phyloP scores from a whole-genome alignment of 2,329 filamentous ascomycete species.

The Biscogniauxia sp. region DNA sequence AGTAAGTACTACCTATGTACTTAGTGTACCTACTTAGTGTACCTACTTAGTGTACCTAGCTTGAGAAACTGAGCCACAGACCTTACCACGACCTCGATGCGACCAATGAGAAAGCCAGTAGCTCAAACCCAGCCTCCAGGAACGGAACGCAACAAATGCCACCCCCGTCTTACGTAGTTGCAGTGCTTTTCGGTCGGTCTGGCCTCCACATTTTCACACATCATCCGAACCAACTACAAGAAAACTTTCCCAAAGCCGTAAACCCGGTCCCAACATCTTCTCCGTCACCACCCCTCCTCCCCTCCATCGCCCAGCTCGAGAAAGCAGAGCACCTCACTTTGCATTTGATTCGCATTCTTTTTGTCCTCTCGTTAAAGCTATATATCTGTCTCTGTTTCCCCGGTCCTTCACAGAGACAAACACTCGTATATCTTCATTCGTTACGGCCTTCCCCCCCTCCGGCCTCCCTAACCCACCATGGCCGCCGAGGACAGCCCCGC shows the following conservation, averaged over 20 bases:
- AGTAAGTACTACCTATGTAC: background rate
- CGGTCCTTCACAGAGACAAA: background rate
- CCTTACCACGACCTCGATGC: background rate
- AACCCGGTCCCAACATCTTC: background rate
- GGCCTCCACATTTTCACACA: background rate
- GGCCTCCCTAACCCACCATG: conserved; percentile 15
- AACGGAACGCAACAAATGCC: conserved; percentile 3
- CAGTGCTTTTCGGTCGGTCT: background rate
- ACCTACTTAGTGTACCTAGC: no score
- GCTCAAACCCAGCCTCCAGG: conserved; percentile 17
- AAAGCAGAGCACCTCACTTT: background rate
- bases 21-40: background rate
- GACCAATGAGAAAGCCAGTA: conserved; percentile 10
- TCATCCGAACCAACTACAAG: background rate
- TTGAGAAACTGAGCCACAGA: background rate
- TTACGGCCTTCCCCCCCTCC: background rate
- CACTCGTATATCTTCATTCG: background rate
- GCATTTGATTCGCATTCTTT: background rate
- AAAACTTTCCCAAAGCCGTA: background rate
- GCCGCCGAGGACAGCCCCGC: conserved; percentile 27
- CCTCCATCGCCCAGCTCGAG: background rate
- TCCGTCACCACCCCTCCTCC: background rate
- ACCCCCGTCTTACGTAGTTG: background rate
- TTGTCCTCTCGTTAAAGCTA: no score
- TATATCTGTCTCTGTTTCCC: no score